Evolutionary conservation across 2,329 filamentous ascomycete species (phyloP), one percentile per base, ranked within the genome.

Genomic region (Diaporthe sp.): DNA sequence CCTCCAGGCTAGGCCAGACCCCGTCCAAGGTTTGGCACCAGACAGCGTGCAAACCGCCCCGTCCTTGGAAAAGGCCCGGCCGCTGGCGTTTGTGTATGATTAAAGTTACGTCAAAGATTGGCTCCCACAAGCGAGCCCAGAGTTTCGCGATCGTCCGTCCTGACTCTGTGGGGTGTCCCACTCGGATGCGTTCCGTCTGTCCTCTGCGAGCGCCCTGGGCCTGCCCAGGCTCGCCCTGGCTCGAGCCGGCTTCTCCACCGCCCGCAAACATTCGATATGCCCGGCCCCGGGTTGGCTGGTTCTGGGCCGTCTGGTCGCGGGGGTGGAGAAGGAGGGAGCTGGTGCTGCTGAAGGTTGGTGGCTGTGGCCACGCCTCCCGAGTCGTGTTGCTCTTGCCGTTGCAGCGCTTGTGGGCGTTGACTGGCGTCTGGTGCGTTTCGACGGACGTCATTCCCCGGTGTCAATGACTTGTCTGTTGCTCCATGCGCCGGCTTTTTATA

Each of bases 41-140:
- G 28, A 19, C 31, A 37, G 42, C 31, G 42, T 15, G 46, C 46
- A 39, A 53, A 67, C 62, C 31, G 42, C 42, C 61, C 61, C 61
- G 61, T 34, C 61, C 61, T 34, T 49, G 61, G 61, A 51, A 51
- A 34, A 34, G 39, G 39, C 5, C 49, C 46, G 65, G 44, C 62
- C 22, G 46, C 65, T 12, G 34, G 46, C 22, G 61, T 31, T 2
- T 51, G 65, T 67, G 51, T 46, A 57, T 58, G 37, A 69, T 73
- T 49, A 74, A 57, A 69, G 49, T 68, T 59, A 74, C 59, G 61
- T 68, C 72, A 73, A 57, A 51, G 70, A 59, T 49, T 61, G 55
- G 70, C 57, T 59, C 39, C 44, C 42, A 61, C 55, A 51, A 49
- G 39, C 28, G 70, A 69, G 46, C 3, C 65, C 65, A 42, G 65